These are phyloP conservation scores for Gamarada debralockiae DNA, from an alignment of 495 filamentous ascomycete genomes.

Conservation along the genomic window DNA sequence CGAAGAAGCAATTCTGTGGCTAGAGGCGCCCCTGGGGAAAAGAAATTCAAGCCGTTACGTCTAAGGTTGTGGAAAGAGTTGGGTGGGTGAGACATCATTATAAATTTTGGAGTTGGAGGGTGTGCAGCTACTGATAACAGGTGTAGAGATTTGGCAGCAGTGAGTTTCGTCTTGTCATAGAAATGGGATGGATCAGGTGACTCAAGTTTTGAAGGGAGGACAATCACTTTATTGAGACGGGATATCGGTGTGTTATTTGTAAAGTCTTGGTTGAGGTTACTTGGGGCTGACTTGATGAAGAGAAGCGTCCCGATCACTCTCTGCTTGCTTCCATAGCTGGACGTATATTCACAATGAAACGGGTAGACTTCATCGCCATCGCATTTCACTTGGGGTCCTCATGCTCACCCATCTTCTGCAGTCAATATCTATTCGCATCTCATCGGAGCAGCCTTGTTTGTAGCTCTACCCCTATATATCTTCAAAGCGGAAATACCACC, in stretches of 20 bases:
- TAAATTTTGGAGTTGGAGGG: neutral
- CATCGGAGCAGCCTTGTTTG: slow-evolving; percentile 42
- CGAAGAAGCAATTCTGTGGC: too few species aligned
- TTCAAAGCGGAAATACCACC: slow-evolving; percentile 30
- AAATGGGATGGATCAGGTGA: neutral
- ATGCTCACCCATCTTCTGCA: slow-evolving; percentile 11
- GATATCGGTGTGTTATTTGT: slow-evolving; percentile 5
- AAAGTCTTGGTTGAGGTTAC: neutral
- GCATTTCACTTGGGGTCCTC: too few species aligned
- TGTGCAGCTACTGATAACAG: neutral
- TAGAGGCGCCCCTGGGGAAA: too few species aligned
- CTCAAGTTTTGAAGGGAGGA: slow-evolving; percentile 1
- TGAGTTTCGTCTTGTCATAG: neutral
- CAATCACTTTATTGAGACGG: slow-evolving; percentile 10
- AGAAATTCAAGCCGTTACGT: too few species aligned
- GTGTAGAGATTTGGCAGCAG: neutral
- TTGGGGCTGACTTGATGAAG: neutral
- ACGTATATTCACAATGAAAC: slow-evolving; percentile 43
- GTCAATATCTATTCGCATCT: slow-evolving; percentile 52
- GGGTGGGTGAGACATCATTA: too few species aligned
- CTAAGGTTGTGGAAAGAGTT: too few species aligned
- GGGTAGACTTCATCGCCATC: neutral
- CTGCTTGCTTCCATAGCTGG: slow-evolving; percentile 33
- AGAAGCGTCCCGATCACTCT: slow-evolving; percentile 22
- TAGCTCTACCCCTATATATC: slow-evolving; percentile 34